These are phyloP conservation scores for Hypoxylon sp. DNA, from an alignment of 2,329 filamentous ascomycete species.

Conservation along the genomic window DNA sequence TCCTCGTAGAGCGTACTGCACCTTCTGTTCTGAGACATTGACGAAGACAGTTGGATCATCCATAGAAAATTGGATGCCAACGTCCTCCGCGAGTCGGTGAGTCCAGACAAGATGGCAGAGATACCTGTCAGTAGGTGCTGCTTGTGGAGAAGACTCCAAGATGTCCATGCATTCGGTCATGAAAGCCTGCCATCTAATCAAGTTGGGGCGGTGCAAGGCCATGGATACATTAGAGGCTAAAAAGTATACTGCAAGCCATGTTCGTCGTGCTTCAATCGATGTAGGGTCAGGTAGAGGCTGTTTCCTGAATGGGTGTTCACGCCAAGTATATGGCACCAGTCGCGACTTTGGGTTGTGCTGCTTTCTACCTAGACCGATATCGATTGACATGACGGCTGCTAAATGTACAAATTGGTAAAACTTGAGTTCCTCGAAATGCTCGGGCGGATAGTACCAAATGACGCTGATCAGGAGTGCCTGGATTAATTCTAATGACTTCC, in stretches of 20 bases:
- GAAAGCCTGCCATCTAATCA: constrained; percentile 73
- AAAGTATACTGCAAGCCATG: constrained; percentile 73
- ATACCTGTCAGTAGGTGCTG: constrained; percentile 69
- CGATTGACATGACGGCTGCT: constrained; percentile 85
- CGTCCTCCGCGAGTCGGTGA: constrained; percentile 76
- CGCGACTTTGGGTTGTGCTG: constrained; percentile 57
- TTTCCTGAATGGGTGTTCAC: constrained; percentile 61
- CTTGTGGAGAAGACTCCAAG: constrained; percentile 68
- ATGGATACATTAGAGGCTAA: constrained; percentile 72
- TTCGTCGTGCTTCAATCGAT: constrained; percentile 68
- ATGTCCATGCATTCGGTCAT: constrained; percentile 73
- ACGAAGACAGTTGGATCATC: constrained; percentile 72
- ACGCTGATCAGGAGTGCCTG: constrained; percentile 82
- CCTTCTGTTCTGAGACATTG: constrained; percentile 73
- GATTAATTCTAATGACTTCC: constrained; percentile 86
- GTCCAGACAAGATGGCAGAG: constrained; percentile 73
- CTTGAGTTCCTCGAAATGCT: constrained; percentile 87
- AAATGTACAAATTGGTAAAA: constrained; percentile 91
- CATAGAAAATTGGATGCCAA: constrained; percentile 75
- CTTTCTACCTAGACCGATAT: constrained; percentile 77
- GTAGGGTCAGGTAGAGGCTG: constrained; percentile 65
- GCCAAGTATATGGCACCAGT: constrained; percentile 59
- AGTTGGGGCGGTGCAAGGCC: constrained; percentile 72
- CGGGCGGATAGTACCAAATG: constrained; percentile 89
- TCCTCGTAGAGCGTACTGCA: constrained; percentile 74